Conservation (phyloP, 768 basidiomycete genomes). For the Porphyrellus cyaneotinctus region DNA sequence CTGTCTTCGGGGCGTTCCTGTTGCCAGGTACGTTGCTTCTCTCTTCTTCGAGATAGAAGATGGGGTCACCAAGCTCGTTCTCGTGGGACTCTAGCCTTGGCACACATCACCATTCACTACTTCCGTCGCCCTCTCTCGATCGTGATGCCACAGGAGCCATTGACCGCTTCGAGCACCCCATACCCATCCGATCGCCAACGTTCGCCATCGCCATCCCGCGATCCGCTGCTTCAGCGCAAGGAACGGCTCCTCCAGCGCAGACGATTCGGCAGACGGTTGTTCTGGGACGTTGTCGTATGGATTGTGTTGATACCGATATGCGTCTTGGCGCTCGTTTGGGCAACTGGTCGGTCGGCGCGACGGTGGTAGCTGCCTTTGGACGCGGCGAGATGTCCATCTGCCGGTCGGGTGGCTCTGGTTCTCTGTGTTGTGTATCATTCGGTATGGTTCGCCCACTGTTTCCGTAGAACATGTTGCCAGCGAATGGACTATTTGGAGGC, state of each 20-base stretch:
- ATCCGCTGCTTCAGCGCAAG: constrained; percentile 81
- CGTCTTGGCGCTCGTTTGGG: constrained; percentile 54
- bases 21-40: constrained; percentile 46
- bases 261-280: constrained; percentile 64
- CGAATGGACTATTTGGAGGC: background rate
- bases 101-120: constrained; percentile 81
- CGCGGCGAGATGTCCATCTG: background rate
- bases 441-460: background rate
- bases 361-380: constrained; percentile 43
- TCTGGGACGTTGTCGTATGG: constrained; percentile 87
- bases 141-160: constrained; percentile 56
- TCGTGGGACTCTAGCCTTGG: constrained; percentile 44
- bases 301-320: constrained; percentile 61
- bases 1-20: constrained; percentile 56
- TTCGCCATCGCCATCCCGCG: constrained; percentile 36
- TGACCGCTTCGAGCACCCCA: constrained; percentile 20
- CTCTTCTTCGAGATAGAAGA: background rate
- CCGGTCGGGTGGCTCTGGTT: constrained; percentile 5
- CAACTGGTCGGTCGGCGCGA: constrained; percentile 45
- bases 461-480: constrained; percentile 1
- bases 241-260: constrained; percentile 77
- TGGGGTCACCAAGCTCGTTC: background rate
- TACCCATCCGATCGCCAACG: constrained; percentile 13
- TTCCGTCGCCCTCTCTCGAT: constrained; percentile 83
- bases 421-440: background rate